Percentiles rank a stretch among this genome's conserved stretches.
phyloP scores from a whole-genome alignment of 441 rosid species.

The Populus hybrid region DNA sequence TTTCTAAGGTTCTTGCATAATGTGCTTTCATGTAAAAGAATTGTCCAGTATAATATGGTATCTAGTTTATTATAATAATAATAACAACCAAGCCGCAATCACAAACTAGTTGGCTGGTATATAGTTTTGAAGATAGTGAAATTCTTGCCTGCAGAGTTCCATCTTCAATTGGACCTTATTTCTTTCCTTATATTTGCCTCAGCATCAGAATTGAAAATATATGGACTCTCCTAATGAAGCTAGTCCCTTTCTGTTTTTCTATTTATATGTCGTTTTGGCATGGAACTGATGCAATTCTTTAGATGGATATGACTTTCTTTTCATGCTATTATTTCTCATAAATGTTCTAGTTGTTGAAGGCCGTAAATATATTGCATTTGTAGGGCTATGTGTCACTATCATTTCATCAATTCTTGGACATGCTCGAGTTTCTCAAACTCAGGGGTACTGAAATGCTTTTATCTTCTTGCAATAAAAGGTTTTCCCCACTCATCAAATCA shows the following conservation, averaged over 20 bases:
- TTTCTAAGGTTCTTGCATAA: background rate
- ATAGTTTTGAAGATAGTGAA: background rate
- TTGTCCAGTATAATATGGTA: background rate
- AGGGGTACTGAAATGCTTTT: too few relatives aligned
- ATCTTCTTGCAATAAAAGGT: too few relatives aligned
- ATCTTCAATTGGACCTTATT: background rate
- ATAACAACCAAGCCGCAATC: background rate
- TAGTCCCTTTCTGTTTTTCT: background rate
- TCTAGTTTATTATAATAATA: background rate
- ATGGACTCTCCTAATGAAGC: background rate
- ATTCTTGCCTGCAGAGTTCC: background rate
- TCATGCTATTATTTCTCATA: background rate
- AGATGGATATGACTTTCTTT: background rate
- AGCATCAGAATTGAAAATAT: too few relatives aligned
- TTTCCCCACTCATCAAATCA: too few relatives aligned
- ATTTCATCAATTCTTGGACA: background rate
- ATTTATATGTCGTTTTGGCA: background rate
- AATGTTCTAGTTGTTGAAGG: background rate
- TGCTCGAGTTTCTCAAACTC: too few relatives aligned
- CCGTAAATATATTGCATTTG: background rate
- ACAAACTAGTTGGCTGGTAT: background rate
- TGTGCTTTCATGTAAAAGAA: background rate
- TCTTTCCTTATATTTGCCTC: too few relatives aligned
- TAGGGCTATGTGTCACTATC: background rate
- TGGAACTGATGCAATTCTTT: background rate